phyloP scores from a whole-genome alignment of 495 filamentous ascomycete species.

The Pyrenula massariospora region DNA sequence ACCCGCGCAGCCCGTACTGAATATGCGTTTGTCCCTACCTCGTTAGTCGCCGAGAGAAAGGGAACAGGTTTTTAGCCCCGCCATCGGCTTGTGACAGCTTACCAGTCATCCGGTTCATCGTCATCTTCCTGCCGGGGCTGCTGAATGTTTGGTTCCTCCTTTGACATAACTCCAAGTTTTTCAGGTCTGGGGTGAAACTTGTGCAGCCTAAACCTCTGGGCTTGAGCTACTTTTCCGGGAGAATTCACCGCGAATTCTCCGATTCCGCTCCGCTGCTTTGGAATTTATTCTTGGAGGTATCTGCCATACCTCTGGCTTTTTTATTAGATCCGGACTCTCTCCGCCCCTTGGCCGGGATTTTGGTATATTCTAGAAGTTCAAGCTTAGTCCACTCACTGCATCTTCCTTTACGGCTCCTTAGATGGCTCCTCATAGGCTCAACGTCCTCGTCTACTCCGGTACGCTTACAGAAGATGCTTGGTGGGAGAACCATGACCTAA shows the following conservation, averaged over 20 bases:
- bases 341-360: too few species aligned
- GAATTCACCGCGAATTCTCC: too few species aligned
- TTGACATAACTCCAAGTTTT: conserved; percentile 20
- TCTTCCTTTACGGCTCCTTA: conserved; percentile 16
- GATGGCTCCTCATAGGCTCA: conserved; percentile 56
- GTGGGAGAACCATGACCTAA: conserved; percentile 5
- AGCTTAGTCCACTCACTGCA: too few species aligned
- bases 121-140: conserved; percentile 42
- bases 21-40: conserved; percentile 86
- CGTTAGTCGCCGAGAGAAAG: not conserved
- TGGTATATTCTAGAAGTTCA: not conserved
- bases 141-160: conserved; percentile 22
- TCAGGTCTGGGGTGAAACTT: too few species aligned
- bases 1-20: conserved; percentile 92
- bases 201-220: too few species aligned
- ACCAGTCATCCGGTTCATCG: conserved; percentile 96
- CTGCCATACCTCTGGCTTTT: too few species aligned
- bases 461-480: conserved; percentile 10
- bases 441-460: conserved; percentile 84
- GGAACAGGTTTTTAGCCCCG: too few species aligned
- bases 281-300: too few species aligned
- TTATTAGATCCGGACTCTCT: too few species aligned
- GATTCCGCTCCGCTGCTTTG: too few species aligned
- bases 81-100: conserved; percentile 22
- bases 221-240: too few species aligned